Evolutionary conservation across 1,139 yeast genomes (phyloP).

Genomic region (Nakaseomyces delphensis): DNA sequence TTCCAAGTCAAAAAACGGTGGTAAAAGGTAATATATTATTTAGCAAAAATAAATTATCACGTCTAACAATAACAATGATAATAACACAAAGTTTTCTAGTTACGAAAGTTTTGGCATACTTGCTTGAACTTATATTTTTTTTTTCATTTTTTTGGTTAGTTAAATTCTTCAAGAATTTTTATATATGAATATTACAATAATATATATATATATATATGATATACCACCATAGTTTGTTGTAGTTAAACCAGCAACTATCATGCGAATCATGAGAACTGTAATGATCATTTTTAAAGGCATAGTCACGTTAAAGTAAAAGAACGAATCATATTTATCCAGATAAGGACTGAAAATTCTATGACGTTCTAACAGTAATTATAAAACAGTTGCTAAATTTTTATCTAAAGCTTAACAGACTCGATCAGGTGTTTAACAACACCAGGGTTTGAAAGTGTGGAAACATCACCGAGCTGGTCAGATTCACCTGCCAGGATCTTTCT

Average conservation of each 20-base stretch:
- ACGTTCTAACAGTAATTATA: too few relatives aligned
- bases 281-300: background rate
- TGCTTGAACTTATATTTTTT: background rate
- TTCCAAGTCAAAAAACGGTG: too few relatives aligned
- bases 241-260: constrained; percentile 7
- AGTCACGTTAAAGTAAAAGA: background rate
- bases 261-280: constrained; percentile 1
- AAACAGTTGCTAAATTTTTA: constrained; percentile 2
- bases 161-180: background rate
- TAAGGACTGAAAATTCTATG: background rate
- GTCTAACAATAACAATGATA: too few relatives aligned
- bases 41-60: too few relatives aligned
- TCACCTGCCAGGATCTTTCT: constrained; percentile 73
- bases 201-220: too few relatives aligned
- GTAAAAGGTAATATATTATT: too few relatives aligned
- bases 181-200: constrained; percentile 1
- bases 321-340: background rate
- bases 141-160: background rate
- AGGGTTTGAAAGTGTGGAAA: constrained; percentile 69
- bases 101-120: too few relatives aligned
- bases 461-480: constrained; percentile 71
- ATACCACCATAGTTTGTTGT: background rate
- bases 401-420: constrained; percentile 41
- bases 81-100: too few relatives aligned
- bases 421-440: constrained; percentile 58